Conservation (phyloP, 805 yeast genomes). For the Pichia deserticola region DNA sequence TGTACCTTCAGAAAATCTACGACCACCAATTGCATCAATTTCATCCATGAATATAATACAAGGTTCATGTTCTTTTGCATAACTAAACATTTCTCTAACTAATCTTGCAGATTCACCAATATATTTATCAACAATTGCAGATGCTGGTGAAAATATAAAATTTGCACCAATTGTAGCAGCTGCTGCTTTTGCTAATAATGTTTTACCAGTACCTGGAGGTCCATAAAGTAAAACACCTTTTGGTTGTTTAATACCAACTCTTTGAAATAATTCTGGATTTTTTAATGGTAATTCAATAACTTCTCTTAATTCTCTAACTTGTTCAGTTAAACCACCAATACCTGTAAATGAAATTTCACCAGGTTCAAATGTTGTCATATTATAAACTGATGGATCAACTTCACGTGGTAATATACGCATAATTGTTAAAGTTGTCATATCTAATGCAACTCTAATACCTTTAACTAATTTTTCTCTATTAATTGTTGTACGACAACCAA, state of each 20-base stretch:
- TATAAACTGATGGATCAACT: conserved; percentile 95
- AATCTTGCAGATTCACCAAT: conserved; percentile 96
- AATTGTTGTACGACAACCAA: conserved; percentile 92
- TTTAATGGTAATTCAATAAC: conserved; percentile 95
- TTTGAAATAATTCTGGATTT: conserved; percentile 89
- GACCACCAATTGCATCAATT: conserved; percentile 97
- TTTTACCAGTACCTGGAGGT: conserved; percentile 98
- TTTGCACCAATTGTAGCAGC: conserved; percentile 99
- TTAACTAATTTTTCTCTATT: conserved; percentile 76
- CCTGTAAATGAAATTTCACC: conserved; percentile 93
- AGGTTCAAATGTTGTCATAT: conserved; percentile 97
- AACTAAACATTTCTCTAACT: conserved; percentile 95
- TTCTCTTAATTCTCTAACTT: conserved; percentile 92
- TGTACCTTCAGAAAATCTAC: conserved; percentile 96
- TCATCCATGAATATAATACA: conserved; percentile 98
- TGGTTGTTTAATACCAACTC: conserved; percentile 98
- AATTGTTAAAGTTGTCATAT: conserved; percentile 94
- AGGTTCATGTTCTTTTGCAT: conserved; percentile 96
- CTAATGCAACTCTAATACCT: conserved; percentile 94
- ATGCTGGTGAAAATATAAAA: conserved; percentile 96
- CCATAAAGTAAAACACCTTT: conserved; percentile 95
- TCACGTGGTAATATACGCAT: conserved; percentile 97
- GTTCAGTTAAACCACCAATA: conserved; percentile 94
- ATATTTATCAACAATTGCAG: conserved; percentile 95
- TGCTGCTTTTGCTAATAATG: conserved; percentile 92